These are phyloP conservation scores for Xanthoconium purpureum DNA, from an alignment of 768 basidiomycete species.

Conservation along the genomic window DNA sequence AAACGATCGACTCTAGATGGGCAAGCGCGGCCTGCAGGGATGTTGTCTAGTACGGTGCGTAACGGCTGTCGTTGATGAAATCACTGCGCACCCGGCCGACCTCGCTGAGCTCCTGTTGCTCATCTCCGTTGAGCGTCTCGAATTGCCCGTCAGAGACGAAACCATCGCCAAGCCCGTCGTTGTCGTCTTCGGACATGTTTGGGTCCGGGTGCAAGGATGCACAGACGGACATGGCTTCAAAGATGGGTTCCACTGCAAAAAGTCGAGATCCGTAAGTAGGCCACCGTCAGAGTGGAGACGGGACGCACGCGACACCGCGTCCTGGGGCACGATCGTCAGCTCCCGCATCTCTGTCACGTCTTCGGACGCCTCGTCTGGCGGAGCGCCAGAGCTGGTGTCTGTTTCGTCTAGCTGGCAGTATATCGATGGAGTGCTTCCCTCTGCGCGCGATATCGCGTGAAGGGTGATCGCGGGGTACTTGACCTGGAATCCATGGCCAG, in stretches of 20 bases:
- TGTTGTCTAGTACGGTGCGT: slow-evolving; percentile 79
- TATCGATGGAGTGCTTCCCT: slow-evolving; percentile 57
- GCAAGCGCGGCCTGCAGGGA: slow-evolving; percentile 69
- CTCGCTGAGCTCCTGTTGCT: slow-evolving; percentile 73
- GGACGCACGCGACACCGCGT: slow-evolving; percentile 56
- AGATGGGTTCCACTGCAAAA: slow-evolving; percentile 72
- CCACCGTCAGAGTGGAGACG: background rate
- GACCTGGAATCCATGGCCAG: slow-evolving; percentile 76
- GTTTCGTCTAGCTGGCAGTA: slow-evolving; percentile 93
- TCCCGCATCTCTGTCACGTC: slow-evolving; percentile 67
- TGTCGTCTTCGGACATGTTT: slow-evolving; percentile 34
- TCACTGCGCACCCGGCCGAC: slow-evolving; percentile 93
- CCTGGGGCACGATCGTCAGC: slow-evolving; percentile 68
- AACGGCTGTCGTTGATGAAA: slow-evolving; percentile 76
- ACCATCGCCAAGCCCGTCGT: slow-evolving; percentile 44
- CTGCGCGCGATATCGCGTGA: slow-evolving; percentile 83
- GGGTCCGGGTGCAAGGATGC: slow-evolving; percentile 83
- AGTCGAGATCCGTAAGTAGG: background rate
- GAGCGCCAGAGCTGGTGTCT: slow-evolving; percentile 20
- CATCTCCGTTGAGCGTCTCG: slow-evolving; percentile 53
- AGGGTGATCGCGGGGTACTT: slow-evolving; percentile 88
- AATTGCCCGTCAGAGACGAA: slow-evolving; percentile 50
- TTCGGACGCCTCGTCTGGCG: slow-evolving; percentile 35
- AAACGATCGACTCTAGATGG: slow-evolving; percentile 79
- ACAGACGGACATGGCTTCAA: slow-evolving; percentile 81